A percentile compares a stretch with the other conserved stretches of the same genome.
Conservation (phyloP, 495 filamentous ascomycete species). For the Bathelium albidoporum region DNA sequence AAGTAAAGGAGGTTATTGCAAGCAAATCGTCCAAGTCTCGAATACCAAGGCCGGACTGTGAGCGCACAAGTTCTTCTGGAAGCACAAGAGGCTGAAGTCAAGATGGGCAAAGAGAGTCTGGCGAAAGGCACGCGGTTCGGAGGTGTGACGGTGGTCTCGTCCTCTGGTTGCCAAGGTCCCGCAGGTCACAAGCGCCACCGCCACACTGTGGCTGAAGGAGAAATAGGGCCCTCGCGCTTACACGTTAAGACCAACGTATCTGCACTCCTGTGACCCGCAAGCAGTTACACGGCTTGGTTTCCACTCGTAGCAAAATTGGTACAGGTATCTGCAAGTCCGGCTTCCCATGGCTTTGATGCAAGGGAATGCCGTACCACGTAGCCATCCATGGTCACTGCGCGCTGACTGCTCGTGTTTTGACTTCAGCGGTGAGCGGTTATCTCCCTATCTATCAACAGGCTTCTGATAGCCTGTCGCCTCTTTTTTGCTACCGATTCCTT, state of each 20-base stretch:
- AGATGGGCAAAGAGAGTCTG: background rate
- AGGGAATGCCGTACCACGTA: background rate
- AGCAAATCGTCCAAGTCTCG: background rate
- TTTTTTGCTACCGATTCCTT: background rate
- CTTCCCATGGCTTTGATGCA: background rate
- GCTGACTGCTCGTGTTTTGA: background rate
- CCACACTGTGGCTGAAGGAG: background rate
- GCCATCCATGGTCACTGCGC: background rate
- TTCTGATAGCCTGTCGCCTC: background rate
- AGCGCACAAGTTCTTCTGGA: background rate
- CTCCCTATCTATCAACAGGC: background rate
- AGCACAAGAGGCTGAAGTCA: background rate
- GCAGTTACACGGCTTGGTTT: background rate
- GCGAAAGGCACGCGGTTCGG: background rate
- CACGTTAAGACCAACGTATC: background rate
- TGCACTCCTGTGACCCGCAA: background rate
- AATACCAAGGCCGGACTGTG: too few species aligned
- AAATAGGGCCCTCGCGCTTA: background rate
- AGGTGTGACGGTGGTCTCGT: background rate
- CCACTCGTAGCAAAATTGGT: background rate
- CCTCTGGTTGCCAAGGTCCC: background rate
- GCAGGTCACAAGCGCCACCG: background rate
- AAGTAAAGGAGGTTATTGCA: background rate
- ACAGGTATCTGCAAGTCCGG: background rate
- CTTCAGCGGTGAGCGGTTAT: constrained; percentile 4